A percentile compares a stretch with the other conserved stretches of the same genome.
phyloP scores from a whole-genome alignment of 257 asterid species.

The Nicotiana tabacum region DNA sequence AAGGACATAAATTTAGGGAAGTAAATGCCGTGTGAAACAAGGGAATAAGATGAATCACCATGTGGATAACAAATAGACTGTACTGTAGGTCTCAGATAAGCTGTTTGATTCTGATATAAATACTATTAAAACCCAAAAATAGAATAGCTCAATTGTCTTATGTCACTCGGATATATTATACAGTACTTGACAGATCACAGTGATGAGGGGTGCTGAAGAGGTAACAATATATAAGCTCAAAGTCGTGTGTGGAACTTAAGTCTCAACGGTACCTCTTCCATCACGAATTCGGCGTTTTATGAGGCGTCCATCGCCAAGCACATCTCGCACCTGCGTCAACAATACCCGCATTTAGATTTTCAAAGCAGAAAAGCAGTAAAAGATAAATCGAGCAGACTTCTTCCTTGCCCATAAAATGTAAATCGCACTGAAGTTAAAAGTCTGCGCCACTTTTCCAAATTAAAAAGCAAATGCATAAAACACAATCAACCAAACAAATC shows the following conservation, averaged over 20 bases:
- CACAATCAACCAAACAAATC: background rate
- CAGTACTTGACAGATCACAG: background rate
- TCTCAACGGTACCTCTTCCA: conserved; percentile 65
- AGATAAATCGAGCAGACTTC: background rate
- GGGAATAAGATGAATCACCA: conserved; percentile 5
- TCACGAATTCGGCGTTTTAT: conserved; percentile 83
- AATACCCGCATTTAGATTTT: background rate
- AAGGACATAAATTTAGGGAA: background rate
- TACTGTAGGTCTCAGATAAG: background rate
- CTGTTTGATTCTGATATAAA: background rate
- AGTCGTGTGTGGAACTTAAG: background rate
- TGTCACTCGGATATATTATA: background rate
- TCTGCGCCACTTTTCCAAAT: background rate
- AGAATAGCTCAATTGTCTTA: background rate
- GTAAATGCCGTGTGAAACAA: background rate
- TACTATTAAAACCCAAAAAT: background rate
- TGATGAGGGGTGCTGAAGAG: background rate
- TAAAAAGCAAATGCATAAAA: background rate
- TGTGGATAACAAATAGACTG: background rate
- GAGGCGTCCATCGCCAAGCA: conserved; percentile 97
- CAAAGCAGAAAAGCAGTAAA: background rate
- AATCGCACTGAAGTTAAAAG: background rate
- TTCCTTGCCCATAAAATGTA: background rate
- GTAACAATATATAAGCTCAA: background rate
- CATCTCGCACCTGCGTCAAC: conserved; percentile 77